Evolutionary conservation across 768 basidiomycete genomes (phyloP).

Genomic region (Russula griseocarnosa): DNA sequence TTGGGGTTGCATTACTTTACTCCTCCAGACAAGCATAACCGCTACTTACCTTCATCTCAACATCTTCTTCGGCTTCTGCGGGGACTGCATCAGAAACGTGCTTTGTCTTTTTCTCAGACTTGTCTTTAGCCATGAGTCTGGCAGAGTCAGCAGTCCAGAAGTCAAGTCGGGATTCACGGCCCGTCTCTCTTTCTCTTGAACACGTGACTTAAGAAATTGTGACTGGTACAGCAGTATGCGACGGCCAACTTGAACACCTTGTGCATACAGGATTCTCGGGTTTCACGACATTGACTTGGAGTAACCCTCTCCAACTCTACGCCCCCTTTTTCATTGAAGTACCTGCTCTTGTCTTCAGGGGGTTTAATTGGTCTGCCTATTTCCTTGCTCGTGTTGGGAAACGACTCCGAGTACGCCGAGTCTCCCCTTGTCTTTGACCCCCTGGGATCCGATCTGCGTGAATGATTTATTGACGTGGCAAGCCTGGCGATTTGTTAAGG

Average conservation of each 20-base stretch:
- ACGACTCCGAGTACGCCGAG: too few species aligned
- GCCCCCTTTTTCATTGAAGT: neutral
- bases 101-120: constrained; percentile 72
- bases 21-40: constrained; percentile 16
- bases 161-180: neutral
- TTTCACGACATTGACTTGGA: neutral
- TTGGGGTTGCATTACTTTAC: constrained; percentile 11
- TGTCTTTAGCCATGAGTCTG: constrained; percentile 63
- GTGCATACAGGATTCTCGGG: neutral
- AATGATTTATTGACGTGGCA: neutral
- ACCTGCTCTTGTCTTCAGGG: neutral
- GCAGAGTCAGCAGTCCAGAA: too few species aligned
- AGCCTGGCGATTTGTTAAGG: neutral
- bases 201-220: constrained; percentile 12
- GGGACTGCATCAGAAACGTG: constrained; percentile 27
- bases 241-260: neutral
- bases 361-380: neutral
- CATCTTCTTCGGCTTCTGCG: constrained; percentile 48
- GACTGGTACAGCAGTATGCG: too few species aligned
- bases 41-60: constrained; percentile 43
- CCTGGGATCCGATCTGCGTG: neutral
- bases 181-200: neutral
- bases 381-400: neutral
- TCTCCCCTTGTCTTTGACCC: neutral
- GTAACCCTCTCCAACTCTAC: neutral